Evolutionary conservation across 257 asterid species (phyloP).

Genomic region (Solanum tarapatanum): DNA sequence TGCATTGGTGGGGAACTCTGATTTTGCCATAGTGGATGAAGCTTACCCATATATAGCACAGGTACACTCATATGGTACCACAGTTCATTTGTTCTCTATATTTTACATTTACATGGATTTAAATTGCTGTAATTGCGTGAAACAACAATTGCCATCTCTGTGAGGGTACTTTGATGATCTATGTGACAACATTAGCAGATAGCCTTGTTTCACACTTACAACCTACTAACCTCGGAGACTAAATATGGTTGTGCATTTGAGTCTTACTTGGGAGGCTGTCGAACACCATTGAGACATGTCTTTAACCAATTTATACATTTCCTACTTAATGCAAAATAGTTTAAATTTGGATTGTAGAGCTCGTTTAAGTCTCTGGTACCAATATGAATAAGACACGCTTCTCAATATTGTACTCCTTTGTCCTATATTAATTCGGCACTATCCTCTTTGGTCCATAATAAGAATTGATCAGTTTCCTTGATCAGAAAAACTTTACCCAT

Average conservation of each 20-base stretch:
- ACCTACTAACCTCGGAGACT: background rate
- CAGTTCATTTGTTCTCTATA: background rate
- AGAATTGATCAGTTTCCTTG: background rate
- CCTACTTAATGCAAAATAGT: background rate
- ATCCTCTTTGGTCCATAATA: background rate
- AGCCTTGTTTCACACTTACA: background rate
- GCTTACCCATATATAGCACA: conserved; percentile 98
- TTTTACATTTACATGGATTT: background rate
- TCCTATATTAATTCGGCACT: background rate
- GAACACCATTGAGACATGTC: background rate
- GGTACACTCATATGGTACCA: conserved; percentile 28
- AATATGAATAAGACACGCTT: background rate
- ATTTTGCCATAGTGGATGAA: conserved; percentile 98
- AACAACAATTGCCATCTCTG: background rate
- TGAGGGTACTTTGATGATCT: background rate
- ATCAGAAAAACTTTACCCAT: background rate
- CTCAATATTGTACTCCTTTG: background rate
- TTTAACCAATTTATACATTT: background rate
- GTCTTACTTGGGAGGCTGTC: background rate
- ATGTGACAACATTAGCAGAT: background rate
- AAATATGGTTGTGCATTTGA: background rate
- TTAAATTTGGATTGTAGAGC: background rate
- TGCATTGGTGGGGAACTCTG: conserved; percentile 96
- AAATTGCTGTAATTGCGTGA: background rate
- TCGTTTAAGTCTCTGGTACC: background rate